Base-by-base conservation (phyloP, 2,329 filamentous ascomycete genomes). In the Daldinia sp. region DNA sequence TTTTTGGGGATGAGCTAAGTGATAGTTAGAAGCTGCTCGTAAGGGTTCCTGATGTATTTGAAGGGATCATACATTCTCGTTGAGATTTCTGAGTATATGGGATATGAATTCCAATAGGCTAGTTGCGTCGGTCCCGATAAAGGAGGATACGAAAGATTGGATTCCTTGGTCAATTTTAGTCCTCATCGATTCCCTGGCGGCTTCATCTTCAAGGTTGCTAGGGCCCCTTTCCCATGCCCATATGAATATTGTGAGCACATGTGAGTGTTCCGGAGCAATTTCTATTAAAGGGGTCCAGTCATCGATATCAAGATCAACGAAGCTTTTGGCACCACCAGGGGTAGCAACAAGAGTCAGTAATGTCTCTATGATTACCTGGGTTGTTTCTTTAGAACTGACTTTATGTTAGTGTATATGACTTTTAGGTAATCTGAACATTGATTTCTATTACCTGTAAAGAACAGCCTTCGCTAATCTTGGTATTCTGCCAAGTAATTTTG, bases 71-170 rank as follows among this genome's bases (percentile, higher is more conserved):
- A 89, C 88, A 67, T 80, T 77, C 12, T 82, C 78, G 23, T 84
- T 79, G 9, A 87, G 78, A 55, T 83, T 84, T 4, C 84, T 81
- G 2, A 91, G 76, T 50, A 89, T 79, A 48, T 80, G 79, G 15
- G 83, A 85, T n/a, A 89, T 72, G 72, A 90, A 90, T 42, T 81
- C 81, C 2, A 91, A 79, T 3, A 91, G 79, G 0, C 87, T 90
- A 3, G 88, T 86, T 4, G 83, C 87, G 74, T 90, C 88, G 9
- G 88, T 90, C 10, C 84, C 84, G 41, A 82, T 85, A 74, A 89
- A 91, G 0, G 84, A 83, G 6, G 84, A 80, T 6, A 86, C 80
- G 2, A 90, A 80, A 7, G 76, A 77, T 39, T 82, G 80, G 3
- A 90, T 79, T 2, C 81, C 81, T 12, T 74, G 67, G 69, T 87